A percentile compares a stretch with the other conserved stretches of the same genome.
Evolutionary conservation across 768 basidiomycete genomes (phyloP).

Genomic region (Lentinula sp.): DNA sequence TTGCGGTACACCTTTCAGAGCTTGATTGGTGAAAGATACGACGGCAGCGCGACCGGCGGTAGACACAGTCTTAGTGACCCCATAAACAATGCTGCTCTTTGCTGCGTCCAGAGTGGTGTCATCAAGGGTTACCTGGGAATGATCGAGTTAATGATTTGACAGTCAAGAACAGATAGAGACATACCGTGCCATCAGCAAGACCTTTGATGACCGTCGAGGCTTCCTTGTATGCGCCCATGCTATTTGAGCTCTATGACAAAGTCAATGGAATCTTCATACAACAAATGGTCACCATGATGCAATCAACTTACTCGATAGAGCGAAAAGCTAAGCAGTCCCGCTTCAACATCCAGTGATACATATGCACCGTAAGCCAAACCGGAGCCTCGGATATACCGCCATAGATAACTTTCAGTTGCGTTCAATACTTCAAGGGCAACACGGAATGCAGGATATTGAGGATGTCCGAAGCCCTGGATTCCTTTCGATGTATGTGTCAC

Average conservation of each 20-base stretch:
- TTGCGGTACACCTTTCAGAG: constrained; percentile 76
- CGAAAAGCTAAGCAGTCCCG: constrained; percentile 68
- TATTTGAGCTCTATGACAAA: constrained; percentile 63
- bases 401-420: constrained; percentile 90
- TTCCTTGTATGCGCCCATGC: constrained; percentile 73
- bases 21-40: constrained; percentile 85
- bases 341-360: constrained; percentile 67
- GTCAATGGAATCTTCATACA: constrained; percentile 3
- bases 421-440: constrained; percentile 87
- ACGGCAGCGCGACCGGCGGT: constrained; percentile 82
- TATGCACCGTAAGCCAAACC: constrained; percentile 94
- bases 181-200: constrained; percentile 77
- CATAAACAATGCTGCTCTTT: constrained; percentile 87
- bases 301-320: constrained; percentile 62
- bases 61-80: constrained; percentile 73
- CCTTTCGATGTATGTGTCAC: constrained; percentile 73
- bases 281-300: neutral
- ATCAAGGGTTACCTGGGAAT: constrained; percentile 66
- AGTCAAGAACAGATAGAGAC: constrained; percentile 13
- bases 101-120: constrained; percentile 82
- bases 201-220: constrained; percentile 73
- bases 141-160: constrained; percentile 1
- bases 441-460: constrained; percentile 78
- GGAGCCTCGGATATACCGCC: constrained; percentile 91
- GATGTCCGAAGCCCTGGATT: constrained; percentile 73